Base-by-base conservation (phyloP, 805 yeast species). In the Yueomyces sp. region DNA sequence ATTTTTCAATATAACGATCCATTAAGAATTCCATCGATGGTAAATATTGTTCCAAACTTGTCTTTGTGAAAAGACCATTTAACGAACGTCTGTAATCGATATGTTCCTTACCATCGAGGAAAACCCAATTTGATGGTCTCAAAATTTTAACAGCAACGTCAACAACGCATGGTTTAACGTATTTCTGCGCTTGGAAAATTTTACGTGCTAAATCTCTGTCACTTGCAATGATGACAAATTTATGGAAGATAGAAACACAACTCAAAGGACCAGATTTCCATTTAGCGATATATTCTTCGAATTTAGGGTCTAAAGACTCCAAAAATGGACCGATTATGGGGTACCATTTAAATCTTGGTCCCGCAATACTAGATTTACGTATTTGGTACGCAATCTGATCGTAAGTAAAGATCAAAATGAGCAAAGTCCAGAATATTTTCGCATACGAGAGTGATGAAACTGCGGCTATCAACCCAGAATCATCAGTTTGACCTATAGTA, bases 81-180 rank as follows among this genome's bases (percentile, higher is more conserved):
- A 92, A 70, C 11, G 92, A 79, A 62, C 79, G 79, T 66, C 98
- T 80, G 67, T 90, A 92, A 65, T 92, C 98, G 46, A 79, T 77
- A 57, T 92, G 98, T 33, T 80, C 94, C 67, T 87, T 87, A 53
- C 98, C 98, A 59, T 92, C 98, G 56, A 87, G 67, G 63, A 92
- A 92, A 36, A 92, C 98, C 98, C 98, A 92, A 70, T 90, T 92
- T 40, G 90, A 73, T 40, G 97, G 96, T 65, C 97, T 79, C 57
- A 92, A 70, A 52, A 92, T 85, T 66, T 92, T 92, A 49, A 80
- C 73, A 26, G 98, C 98, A 44, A 87, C 97, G 61, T 92, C 98
- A 50, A 92, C 98, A 47, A 92, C 95, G 68, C 98, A 92, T 4
- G 98, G 98, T 64, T 87, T 87, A 48, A 87, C 96, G 58, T 73